Evolutionary conservation across 208 protist species (phyloP).

Genomic region (Leishmania amazonensis): DNA sequence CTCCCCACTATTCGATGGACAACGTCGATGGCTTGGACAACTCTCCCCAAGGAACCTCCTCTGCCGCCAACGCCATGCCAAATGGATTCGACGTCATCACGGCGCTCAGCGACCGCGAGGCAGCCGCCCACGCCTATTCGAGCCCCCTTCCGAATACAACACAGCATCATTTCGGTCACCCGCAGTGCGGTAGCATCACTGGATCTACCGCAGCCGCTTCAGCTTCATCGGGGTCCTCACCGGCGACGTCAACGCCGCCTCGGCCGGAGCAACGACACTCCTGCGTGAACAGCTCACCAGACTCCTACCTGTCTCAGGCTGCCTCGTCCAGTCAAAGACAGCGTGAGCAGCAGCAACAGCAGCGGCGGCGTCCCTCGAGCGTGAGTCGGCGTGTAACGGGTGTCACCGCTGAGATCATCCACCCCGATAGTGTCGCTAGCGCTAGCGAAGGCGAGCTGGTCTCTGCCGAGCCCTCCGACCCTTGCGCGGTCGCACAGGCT

Average conservation of each 20-base stretch:
- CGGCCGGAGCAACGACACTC: neutral
- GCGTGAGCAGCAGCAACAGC: neutral
- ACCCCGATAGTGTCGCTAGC: neutral
- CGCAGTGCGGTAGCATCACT: neutral
- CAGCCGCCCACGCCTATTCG: neutral
- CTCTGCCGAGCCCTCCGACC: neutral
- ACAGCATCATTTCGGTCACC: neutral
- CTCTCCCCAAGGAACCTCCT: neutral
- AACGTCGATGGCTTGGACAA: slow-evolving; percentile 2
- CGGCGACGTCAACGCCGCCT: neutral
- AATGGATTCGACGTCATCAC: neutral
- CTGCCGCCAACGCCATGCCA: neutral
- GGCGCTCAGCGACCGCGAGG: neutral
- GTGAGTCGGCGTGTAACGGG: neutral
- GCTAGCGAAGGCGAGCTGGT: neutral
- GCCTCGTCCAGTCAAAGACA: neutral
- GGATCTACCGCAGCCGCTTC: neutral
- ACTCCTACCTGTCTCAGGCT: slow-evolving; percentile 18
- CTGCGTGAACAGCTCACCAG: slow-evolving; percentile 17
- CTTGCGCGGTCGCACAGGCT: neutral
- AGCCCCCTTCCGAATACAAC: neutral
- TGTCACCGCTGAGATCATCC: neutral
- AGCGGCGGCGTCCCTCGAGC: neutral
- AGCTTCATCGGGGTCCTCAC: neutral
- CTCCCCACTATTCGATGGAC: neutral